phyloP scores from a whole-genome alignment of 176 grass and related monocot genomes.

The Leersia perrieri region DNA sequence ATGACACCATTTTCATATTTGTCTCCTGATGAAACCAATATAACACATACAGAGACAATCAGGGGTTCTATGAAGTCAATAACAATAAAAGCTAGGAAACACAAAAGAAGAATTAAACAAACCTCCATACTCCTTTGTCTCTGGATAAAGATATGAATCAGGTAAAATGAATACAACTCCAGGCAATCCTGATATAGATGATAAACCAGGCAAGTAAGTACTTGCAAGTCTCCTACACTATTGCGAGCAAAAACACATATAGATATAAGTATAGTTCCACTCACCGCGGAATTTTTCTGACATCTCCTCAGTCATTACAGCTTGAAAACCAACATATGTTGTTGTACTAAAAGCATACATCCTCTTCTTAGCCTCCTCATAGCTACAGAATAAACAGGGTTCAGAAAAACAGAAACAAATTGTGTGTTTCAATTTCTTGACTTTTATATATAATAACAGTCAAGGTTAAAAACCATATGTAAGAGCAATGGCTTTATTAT shows the following conservation, averaged over 20 bases:
- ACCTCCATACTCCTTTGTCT: constrained; percentile 98
- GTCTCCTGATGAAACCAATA: constrained; percentile 58
- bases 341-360: constrained; percentile 94
- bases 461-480: background rate
- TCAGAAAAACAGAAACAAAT: constrained; percentile 24
- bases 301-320: constrained; percentile 87
- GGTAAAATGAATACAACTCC: constrained; percentile 96
- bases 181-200: constrained; percentile 67
- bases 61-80: background rate
- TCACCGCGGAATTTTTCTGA: constrained; percentile 89
- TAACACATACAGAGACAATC: constrained; percentile 26
- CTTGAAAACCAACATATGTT: constrained; percentile 92
- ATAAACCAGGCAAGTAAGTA: constrained; percentile 16
- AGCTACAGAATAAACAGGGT: constrained; percentile 40
- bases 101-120: constrained; percentile 22
- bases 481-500: background rate
- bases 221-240: background rate
- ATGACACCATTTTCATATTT: constrained; percentile 91
- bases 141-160: constrained; percentile 91
- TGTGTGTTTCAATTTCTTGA: constrained; percentile 12
- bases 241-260: background rate
- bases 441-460: background rate
- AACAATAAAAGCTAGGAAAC: background rate
- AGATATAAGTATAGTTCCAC: background rate
- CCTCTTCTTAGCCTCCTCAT: constrained; percentile 87